Conservation (phyloP, 192 early-diverging fungal genomes). For the Ambispora gerdemannii region DNA sequence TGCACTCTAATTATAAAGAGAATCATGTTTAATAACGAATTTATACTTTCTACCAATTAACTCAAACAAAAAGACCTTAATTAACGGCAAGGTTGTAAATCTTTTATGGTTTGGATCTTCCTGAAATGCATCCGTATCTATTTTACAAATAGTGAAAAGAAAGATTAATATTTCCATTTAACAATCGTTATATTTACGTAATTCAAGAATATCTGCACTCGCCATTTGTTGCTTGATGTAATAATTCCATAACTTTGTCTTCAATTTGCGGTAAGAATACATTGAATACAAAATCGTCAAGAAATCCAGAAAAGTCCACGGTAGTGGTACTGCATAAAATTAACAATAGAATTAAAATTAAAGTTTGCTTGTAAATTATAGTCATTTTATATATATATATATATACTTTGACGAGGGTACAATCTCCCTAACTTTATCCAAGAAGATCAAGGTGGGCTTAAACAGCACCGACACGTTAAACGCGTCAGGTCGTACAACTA, state of each 20-base stretch:
- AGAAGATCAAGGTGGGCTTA: constrained; percentile 64
- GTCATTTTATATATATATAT: neutral
- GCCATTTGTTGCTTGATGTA: constrained; percentile 65
- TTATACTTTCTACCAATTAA: too few species aligned
- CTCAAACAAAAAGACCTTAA: constrained; percentile 51
- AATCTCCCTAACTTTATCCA: constrained; percentile 51
- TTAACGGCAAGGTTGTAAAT: constrained; percentile 59
- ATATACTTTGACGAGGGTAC: constrained; percentile 51
- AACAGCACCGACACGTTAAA: constrained; percentile 68
- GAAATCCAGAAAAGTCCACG: constrained; percentile 58
- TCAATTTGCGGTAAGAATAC: constrained; percentile 84
- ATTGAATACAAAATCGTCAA: constrained; percentile 77
- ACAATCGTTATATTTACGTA: neutral
- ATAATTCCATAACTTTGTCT: constrained; percentile 73
- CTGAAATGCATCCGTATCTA: constrained; percentile 48
- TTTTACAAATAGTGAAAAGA: neutral
- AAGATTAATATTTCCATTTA: neutral
- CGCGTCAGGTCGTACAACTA: constrained; percentile 64
- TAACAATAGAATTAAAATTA: neutral
- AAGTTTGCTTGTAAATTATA: neutral
- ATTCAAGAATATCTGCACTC: constrained; percentile 1
- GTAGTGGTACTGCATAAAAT: constrained; percentile 8
- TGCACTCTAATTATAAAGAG: constrained; percentile 55
- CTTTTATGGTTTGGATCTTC: constrained; percentile 50
- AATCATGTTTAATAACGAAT: neutral